A percentile compares a stretch with the other conserved stretches of the same genome.
Evolutionary conservation across 192 early-diverging fungal genomes (phyloP).

Genomic region (Backusella luteola): DNA sequence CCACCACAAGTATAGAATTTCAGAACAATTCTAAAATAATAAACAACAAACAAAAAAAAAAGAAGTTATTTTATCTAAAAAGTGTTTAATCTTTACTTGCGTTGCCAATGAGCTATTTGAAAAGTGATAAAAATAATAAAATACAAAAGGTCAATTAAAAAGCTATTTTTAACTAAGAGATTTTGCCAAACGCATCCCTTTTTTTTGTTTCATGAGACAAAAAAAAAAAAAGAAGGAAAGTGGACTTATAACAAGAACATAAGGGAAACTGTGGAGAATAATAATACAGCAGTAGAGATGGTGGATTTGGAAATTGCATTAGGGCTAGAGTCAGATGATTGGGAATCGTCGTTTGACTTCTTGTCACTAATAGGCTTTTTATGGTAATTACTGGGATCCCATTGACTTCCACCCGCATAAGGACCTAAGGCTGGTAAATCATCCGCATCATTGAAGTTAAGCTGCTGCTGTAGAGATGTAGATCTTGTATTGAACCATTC

Average conservation of each 20-base stretch:
- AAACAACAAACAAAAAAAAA: background rate
- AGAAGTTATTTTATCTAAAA: background rate
- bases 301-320: background rate
- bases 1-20: background rate
- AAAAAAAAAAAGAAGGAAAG: background rate
- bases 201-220: background rate
- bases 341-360: background rate
- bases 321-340: background rate
- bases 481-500: slow-evolving; percentile 24
- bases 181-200: background rate
- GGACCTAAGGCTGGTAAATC: slow-evolving; percentile 21
- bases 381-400: slow-evolving; percentile 1
- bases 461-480: slow-evolving; percentile 7
- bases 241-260: background rate
- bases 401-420: slow-evolving; percentile 10
- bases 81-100: background rate
- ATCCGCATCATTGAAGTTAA: slow-evolving; percentile 27
- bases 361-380: background rate
- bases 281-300: background rate
- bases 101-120: background rate
- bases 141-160: background rate
- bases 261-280: background rate
- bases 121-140: background rate
- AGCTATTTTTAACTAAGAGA: background rate
- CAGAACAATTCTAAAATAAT: background rate